Evolutionary conservation across 1,139 yeast genomes (phyloP).

Genomic region (Pichia sp.): DNA sequence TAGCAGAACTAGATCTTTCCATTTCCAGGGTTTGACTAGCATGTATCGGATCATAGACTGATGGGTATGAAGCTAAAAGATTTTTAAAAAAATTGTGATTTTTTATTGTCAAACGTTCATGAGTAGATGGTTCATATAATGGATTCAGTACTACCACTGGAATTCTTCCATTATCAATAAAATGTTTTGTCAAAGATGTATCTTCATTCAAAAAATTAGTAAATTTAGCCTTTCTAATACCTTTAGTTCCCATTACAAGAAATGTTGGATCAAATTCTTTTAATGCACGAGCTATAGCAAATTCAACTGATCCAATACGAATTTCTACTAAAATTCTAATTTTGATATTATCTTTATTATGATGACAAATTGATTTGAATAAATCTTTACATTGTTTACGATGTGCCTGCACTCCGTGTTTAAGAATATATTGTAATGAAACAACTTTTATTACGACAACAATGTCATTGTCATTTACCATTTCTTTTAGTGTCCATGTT

Average conservation of each 20-base stretch:
- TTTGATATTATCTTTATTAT: constrained; percentile 43
- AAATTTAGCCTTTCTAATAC: constrained; percentile 37
- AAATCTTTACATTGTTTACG: constrained; percentile 34
- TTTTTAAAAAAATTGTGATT: constrained; percentile 12
- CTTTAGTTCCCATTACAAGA: constrained; percentile 60
- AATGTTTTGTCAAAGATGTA: constrained; percentile 51
- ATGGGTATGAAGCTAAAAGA: constrained; percentile 12
- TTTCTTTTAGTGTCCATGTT: constrained; percentile 61
- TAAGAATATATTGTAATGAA: constrained; percentile 36
- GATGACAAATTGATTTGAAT: constrained; percentile 38
- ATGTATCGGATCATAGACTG: constrained; percentile 14
- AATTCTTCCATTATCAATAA: constrained; percentile 58
- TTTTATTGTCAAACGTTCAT: background rate
- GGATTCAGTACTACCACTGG: constrained; percentile 69
- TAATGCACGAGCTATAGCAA: constrained; percentile 47
- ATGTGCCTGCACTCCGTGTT: constrained; percentile 32
- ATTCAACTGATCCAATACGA: constrained; percentile 57
- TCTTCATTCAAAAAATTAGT: constrained; percentile 38
- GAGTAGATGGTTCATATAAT: constrained; percentile 30
- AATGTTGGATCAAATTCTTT: constrained; percentile 59
- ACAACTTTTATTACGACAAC: constrained; percentile 55
- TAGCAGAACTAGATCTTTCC: constrained; percentile 8
- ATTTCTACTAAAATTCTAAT: constrained; percentile 45
- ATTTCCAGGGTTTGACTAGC: constrained; percentile 7
- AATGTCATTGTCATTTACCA: constrained; percentile 60